Evolutionary conservation across 371 early-diverging fungal genomes (phyloP).

Genomic region (Mucor lusitanicus): DNA sequence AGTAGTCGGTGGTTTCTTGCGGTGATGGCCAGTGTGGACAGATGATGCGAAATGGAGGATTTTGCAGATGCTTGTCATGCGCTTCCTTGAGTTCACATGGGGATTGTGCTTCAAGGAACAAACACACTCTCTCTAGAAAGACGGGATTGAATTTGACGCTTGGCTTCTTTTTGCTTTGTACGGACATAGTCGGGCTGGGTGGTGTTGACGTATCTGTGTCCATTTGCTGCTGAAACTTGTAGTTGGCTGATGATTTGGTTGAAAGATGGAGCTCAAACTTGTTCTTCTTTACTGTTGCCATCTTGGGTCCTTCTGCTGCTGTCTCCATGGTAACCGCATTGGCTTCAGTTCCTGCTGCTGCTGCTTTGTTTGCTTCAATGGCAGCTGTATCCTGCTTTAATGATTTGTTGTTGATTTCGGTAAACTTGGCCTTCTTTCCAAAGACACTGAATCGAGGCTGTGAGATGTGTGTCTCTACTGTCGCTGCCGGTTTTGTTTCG

Average conservation of each 20-base stretch:
- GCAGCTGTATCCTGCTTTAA: slow-evolving; percentile 2
- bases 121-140: slow-evolving; percentile 53
- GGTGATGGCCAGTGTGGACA: slow-evolving; percentile 21
- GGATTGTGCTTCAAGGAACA: slow-evolving; percentile 49
- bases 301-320: not conserved
- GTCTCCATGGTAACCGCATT: not conserved
- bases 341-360: not conserved
- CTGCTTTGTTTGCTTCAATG: slow-evolving; percentile 1
- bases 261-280: slow-evolving; percentile 18
- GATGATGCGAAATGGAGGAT: slow-evolving; percentile 17
- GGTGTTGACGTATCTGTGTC: not conserved
- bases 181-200: slow-evolving; percentile 1
- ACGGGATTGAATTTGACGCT: slow-evolving; percentile 58
- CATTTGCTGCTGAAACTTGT: slow-evolving; percentile 4
- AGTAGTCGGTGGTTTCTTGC: not conserved
- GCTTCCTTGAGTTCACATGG: slow-evolving; percentile 41
- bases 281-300: not conserved
- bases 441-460: slow-evolving; percentile 27
- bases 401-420: slow-evolving; percentile 3
- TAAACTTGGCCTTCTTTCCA: slow-evolving; percentile 22
- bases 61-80: slow-evolving; percentile 10
- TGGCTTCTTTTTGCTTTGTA: slow-evolving; percentile 26
- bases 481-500: not conserved
- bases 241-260: slow-evolving; percentile 5
- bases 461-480: not conserved